Percentiles rank a stretch among this genome's conserved stretches.
phyloP scores from a whole-genome alignment of 2,329 filamentous ascomycete species.

The Pseudogymnoascus sp. region DNA sequence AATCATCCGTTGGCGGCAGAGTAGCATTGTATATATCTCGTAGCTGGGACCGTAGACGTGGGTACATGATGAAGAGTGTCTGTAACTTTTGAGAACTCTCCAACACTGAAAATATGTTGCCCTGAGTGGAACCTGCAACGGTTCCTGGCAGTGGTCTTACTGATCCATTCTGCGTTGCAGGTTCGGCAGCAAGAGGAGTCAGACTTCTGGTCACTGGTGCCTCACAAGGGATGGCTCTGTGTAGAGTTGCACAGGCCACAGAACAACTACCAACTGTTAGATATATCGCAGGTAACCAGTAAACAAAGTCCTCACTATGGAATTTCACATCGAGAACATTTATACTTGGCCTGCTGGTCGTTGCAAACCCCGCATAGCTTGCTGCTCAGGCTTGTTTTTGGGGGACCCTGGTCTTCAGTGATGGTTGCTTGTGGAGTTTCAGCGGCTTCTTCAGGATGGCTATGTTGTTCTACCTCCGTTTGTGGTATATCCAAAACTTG shows the following conservation, averaged over 20 bases:
- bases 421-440: neutral
- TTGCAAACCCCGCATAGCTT: conserved; percentile 48
- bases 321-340: conserved; percentile 49
- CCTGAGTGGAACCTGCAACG: conserved; percentile 16
- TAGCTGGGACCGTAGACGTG: conserved; percentile 39
- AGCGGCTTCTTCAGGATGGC: neutral
- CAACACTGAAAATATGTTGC: conserved; percentile 43
- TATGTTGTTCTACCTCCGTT: neutral
- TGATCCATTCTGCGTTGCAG: neutral
- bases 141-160: conserved; percentile 17
- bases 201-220: conserved; percentile 15
- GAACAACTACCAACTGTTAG: conserved; percentile 41
- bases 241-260: conserved; percentile 45
- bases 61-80: conserved; percentile 45
- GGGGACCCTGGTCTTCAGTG: neutral
- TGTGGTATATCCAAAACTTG: neutral
- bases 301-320: conserved; percentile 42
- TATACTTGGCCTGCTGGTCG: conserved; percentile 47
- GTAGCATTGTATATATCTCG: conserved; percentile 42
- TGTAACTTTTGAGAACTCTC: conserved; percentile 42
- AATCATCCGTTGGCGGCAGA: conserved; percentile 32
- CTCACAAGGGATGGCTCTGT: conserved; percentile 31
- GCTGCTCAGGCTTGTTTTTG: conserved; percentile 14
- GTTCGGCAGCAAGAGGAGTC: neutral
- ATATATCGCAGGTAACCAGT: conserved; percentile 1